These are phyloP conservation scores for Pistacia integerrima DNA, from an alignment of 345 rosid species.

Conservation along the genomic window DNA sequence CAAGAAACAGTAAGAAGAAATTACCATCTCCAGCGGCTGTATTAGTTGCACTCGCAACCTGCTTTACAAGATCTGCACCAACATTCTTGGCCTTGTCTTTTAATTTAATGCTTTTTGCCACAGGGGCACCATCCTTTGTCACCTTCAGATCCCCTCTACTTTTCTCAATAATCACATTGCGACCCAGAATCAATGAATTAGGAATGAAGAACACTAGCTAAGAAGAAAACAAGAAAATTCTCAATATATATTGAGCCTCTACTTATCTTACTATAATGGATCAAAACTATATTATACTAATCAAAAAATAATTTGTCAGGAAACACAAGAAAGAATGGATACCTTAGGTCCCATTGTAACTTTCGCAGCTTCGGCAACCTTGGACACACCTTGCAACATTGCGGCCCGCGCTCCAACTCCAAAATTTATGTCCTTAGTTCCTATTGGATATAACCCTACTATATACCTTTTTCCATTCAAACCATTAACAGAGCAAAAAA, in stretches of 20 bases:
- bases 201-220: slow-evolving; percentile 11
- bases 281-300: background rate
- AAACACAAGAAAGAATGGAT: background rate
- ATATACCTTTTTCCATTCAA: slow-evolving; percentile 42
- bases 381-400: slow-evolving; percentile 87
- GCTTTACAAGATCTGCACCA: slow-evolving; percentile 89
- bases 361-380: slow-evolving; percentile 93
- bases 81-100: slow-evolving; percentile 73
- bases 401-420: slow-evolving; percentile 93
- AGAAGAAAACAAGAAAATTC: background rate
- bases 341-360: slow-evolving; percentile 99
- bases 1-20: slow-evolving; percentile 17
- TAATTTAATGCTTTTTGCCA: slow-evolving; percentile 79
- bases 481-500: slow-evolving; percentile 18
- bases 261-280: background rate
- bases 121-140: slow-evolving; percentile 93
- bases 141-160: slow-evolving; percentile 65
- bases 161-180: slow-evolving; percentile 79
- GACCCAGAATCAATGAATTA: slow-evolving; percentile 56
- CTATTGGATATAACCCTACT: slow-evolving; percentile 54
- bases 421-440: slow-evolving; percentile 74
- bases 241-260: background rate
- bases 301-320: too few relatives aligned
- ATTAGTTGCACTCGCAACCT: slow-evolving; percentile 89
- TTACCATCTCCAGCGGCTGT: slow-evolving; percentile 93